Evolutionary conservation across 1,139 yeast genomes (phyloP).

Genomic region (Saccharomyces hybrid): DNA sequence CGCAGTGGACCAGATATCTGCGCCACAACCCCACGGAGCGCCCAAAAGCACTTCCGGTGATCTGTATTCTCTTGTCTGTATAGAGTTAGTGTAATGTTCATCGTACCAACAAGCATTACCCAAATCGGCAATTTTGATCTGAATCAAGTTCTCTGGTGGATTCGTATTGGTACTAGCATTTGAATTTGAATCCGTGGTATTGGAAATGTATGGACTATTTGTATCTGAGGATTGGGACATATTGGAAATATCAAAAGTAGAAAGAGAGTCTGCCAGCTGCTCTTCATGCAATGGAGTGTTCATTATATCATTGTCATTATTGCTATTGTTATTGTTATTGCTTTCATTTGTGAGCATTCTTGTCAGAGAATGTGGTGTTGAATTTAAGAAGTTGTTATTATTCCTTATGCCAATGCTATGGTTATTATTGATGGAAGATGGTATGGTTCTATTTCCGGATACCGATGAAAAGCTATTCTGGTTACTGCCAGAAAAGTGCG

Average conservation of each 20-base stretch:
- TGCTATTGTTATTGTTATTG: not conserved
- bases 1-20: constrained; percentile 70
- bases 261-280: constrained; percentile 24
- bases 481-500: constrained; percentile 20
- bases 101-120: constrained; percentile 69
- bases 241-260: constrained; percentile 32
- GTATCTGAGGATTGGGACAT: constrained; percentile 29
- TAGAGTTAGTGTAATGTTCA: constrained; percentile 61
- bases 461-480: constrained; percentile 3
- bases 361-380: not conserved
- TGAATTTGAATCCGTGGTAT: not conserved
- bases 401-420: not conserved
- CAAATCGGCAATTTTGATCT: constrained; percentile 62
- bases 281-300: not conserved
- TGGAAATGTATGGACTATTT: not conserved
- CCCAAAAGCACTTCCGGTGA: constrained; percentile 60
- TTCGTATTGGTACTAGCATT: not conserved
- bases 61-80: constrained; percentile 70
- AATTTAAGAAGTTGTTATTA: not conserved
- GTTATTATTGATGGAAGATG: not conserved
- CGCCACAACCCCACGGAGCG: constrained; percentile 65
- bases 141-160: constrained; percentile 30
- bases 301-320: not conserved
- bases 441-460: not conserved
- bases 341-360: not conserved